Conservation (phyloP, 2,329 filamentous ascomycete species). For the Ramularia endophylla region DNA sequence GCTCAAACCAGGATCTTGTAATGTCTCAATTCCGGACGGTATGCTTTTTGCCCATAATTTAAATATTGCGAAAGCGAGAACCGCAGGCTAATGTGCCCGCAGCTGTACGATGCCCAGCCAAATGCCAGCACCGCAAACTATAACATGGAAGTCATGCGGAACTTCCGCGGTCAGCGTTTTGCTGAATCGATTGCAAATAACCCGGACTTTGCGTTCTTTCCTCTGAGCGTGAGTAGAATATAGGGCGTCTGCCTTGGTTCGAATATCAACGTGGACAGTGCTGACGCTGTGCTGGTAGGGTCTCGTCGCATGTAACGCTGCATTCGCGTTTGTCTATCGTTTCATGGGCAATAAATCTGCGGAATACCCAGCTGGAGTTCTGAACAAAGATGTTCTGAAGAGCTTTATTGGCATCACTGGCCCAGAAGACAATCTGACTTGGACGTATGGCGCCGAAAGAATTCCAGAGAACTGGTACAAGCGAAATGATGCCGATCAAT, state of each 20-base stretch:
- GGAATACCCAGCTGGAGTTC: conserved; percentile 27
- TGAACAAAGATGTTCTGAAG: conserved; percentile 30
- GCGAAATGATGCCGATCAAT: neutral
- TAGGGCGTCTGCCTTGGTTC: too few species aligned
- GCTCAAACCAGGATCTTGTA: conserved; percentile 14
- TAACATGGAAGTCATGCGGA: conserved; percentile 25
- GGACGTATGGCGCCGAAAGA: conserved; percentile 30
- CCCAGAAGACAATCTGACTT: conserved; percentile 19
- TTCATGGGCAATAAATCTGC: conserved; percentile 32
- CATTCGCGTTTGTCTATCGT: conserved; percentile 18
- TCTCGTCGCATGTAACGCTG: neutral
- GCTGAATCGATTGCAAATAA: conserved; percentile 28
- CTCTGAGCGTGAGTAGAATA: too few species aligned
- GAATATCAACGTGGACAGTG: too few species aligned
- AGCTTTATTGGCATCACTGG: conserved; percentile 32
- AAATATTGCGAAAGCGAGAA: too few species aligned
- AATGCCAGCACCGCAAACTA: conserved; percentile 22
- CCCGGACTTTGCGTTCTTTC: too few species aligned
- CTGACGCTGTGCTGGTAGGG: too few species aligned
- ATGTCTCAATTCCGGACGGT: conserved; percentile 18
- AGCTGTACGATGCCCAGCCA: conserved; percentile 23
- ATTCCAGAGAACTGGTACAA: conserved; percentile 35
- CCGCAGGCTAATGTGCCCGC: neutral
- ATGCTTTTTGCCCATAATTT: conserved; percentile 9
- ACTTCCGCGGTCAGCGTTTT: conserved; percentile 23